Conservation (phyloP, 495 filamentous ascomycete species). For the Melanomma pulvis-pyrius region DNA sequence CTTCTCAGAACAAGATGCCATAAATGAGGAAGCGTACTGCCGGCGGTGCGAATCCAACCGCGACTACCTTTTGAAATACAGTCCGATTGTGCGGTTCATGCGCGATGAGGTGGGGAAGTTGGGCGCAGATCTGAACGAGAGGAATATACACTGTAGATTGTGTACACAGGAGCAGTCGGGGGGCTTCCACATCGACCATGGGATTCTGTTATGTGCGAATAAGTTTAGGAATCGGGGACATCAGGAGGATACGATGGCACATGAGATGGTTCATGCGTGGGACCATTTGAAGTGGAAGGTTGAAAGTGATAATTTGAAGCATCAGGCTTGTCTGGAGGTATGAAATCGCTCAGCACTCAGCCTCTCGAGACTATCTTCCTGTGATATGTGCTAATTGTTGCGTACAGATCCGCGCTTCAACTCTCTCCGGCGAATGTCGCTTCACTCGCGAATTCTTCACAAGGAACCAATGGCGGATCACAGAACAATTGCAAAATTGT, state of each 20-base stretch:
- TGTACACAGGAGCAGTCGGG: constrained; percentile 71
- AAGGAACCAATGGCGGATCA: constrained; percentile 80
- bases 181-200: constrained; percentile 80
- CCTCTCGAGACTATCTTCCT: no score
- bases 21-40: constrained; percentile 72
- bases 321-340: constrained; percentile 96
- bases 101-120: constrained; percentile 73
- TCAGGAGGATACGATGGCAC: constrained; percentile 89
- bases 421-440: constrained; percentile 89
- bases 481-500: constrained; percentile 91
- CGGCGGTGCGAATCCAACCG: constrained; percentile 74
- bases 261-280: constrained; percentile 98
- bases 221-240: constrained; percentile 72
- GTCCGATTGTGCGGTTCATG: constrained; percentile 83
- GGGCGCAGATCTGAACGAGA: constrained; percentile 68
- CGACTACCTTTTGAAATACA: constrained; percentile 78
- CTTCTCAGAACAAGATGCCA: constrained; percentile 66
- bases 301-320: constrained; percentile 76
- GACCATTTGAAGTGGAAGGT: constrained; percentile 91
- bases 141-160: constrained; percentile 79
- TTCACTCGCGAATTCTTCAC: constrained; percentile 85
- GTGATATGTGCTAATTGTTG: constrained; percentile 5
- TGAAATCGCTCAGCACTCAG: no score
- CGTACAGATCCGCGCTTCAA: constrained; percentile 81
- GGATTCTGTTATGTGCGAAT: constrained; percentile 90